Conservation (phyloP, 306 rosid genomes). For the Canavalia gladiata region DNA sequence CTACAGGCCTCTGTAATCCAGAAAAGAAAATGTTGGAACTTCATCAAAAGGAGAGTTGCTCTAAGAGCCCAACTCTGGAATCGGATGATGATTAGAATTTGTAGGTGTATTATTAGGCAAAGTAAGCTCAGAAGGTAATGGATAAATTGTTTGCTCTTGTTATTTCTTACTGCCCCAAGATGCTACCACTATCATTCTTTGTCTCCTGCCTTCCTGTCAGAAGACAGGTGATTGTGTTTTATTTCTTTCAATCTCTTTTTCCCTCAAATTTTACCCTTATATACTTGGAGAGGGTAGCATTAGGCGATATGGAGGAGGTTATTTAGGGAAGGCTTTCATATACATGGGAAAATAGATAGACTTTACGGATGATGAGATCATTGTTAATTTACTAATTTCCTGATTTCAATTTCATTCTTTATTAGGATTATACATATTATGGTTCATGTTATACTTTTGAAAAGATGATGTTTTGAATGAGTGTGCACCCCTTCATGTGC, state of each 20-base stretch:
- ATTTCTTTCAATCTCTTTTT: background rate
- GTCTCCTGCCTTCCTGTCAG: conserved; percentile 32
- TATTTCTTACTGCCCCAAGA: conserved; percentile 13
- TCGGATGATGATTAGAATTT: conserved; percentile 64
- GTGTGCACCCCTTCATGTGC: background rate
- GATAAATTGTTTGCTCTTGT: conserved; percentile 37
- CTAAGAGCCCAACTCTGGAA: conserved; percentile 74
- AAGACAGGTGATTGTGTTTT: conserved; percentile 41
- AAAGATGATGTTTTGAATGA: background rate
- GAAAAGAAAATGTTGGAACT: conserved; percentile 86
- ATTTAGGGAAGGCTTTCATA: conserved; percentile 32
- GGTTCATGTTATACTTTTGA: conserved; percentile 16
- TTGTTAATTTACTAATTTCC: conserved; percentile 23
- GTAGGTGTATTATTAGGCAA: conserved; percentile 31
- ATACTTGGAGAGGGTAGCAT: conserved; percentile 4
- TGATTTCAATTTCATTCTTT: conserved; percentile 20
- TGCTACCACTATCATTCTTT: conserved; percentile 25
- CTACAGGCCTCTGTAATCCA: conserved; percentile 87
- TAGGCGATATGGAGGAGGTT: conserved; percentile 36
- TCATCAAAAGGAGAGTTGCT: conserved; percentile 77
- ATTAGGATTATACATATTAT: conserved; percentile 18
- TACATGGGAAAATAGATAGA: conserved; percentile 43
- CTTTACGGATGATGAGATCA: conserved; percentile 42
- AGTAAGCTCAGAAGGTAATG: conserved; percentile 50
- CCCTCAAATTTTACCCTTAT: background rate